These are phyloP conservation scores for Helotiales sp. DNA, from an alignment of 2,329 filamentous ascomycete species.

Conservation along the genomic window DNA sequence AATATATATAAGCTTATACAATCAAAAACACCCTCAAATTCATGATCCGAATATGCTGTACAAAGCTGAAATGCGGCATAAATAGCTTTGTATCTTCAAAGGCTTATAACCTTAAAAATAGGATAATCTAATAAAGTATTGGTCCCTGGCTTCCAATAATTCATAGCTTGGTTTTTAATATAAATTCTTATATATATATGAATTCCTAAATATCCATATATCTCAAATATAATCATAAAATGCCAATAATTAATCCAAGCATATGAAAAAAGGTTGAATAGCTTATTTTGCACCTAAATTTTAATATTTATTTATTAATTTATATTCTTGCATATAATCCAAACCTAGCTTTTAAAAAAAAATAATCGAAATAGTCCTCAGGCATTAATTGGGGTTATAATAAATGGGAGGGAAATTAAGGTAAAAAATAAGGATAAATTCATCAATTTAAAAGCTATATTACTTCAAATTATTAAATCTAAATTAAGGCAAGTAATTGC, in stretches of 20 bases:
- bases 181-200: background rate
- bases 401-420: too few relatives aligned
- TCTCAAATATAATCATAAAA: background rate
- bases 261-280: background rate
- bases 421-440: too few relatives aligned
- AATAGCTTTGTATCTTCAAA: background rate
- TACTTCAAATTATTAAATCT: too few relatives aligned
- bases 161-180: background rate
- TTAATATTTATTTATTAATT: background rate
- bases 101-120: too few relatives aligned
- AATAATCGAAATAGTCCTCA: background rate
- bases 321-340: background rate
- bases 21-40: background rate
- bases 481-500: too few relatives aligned
- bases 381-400: background rate
- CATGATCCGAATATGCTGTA: background rate
- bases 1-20: background rate
- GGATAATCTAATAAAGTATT: background rate
- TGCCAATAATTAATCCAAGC: background rate
- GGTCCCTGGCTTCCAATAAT: background rate
- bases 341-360: background rate
- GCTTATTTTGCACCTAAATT: background rate
- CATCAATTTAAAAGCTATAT: too few relatives aligned
- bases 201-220: background rate
- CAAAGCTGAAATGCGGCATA: background rate